Percentiles rank a stretch among this genome's conserved stretches.
Conservation (phyloP, 2,329 filamentous ascomycete species). For the Epichloe scottii region DNA sequence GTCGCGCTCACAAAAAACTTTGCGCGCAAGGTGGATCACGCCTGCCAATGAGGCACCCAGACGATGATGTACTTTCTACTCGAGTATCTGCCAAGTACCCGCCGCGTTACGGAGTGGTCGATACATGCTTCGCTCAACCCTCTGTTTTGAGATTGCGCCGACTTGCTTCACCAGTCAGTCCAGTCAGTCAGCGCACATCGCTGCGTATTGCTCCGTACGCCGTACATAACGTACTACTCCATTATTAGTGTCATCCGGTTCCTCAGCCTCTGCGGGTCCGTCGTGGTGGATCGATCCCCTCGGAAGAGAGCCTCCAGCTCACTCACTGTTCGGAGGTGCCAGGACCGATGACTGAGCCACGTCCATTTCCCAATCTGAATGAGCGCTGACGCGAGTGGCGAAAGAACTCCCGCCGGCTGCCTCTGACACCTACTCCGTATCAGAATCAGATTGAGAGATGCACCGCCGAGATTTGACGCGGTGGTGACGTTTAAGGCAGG, state of each 20-base stretch:
- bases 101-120: background rate
- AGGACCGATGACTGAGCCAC: background rate
- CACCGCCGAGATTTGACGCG: background rate
- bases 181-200: background rate
- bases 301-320: too few relatives aligned
- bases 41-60: background rate
- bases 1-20: background rate
- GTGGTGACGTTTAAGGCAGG: background rate
- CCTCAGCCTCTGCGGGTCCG: background rate
- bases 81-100: background rate
- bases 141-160: too few relatives aligned
- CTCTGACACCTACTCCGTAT: too few relatives aligned
- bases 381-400: too few relatives aligned
- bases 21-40: background rate
- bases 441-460: too few relatives aligned
- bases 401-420: too few relatives aligned
- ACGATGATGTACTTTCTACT: too few relatives aligned
- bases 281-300: background rate
- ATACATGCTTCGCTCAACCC: background rate
- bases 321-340: background rate
- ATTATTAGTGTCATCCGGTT: background rate
- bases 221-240: too few relatives aligned
- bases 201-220: too few relatives aligned
- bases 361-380: too few relatives aligned
- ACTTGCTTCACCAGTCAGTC: too few relatives aligned